A percentile compares a stretch with the other conserved stretches of the same genome.
These are phyloP conservation scores for Dryadomyces quercus-mongolicae DNA, from an alignment of 2,329 filamentous ascomycete genomes.

Conservation along the genomic window DNA sequence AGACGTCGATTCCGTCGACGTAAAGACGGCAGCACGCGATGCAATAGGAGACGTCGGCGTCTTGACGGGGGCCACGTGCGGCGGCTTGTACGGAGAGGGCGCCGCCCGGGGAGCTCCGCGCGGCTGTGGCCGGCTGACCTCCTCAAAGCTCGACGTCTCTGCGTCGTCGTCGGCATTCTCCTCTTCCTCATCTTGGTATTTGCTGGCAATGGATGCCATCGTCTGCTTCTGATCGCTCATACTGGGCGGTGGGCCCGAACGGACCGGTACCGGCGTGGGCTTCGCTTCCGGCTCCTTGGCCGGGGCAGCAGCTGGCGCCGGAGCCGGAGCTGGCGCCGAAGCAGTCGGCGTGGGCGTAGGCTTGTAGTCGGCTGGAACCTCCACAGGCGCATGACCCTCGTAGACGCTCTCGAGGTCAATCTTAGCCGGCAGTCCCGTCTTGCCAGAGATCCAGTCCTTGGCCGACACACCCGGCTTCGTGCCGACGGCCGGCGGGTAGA, in stretches of 20 bases:
- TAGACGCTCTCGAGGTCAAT: constrained; percentile 90
- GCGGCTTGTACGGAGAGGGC: constrained; percentile 27
- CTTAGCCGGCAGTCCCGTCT: constrained; percentile 75
- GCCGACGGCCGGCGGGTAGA: constrained; percentile 79
- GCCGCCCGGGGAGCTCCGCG: constrained; percentile 25
- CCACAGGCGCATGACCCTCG: constrained; percentile 68
- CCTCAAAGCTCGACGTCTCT: constrained; percentile 75
- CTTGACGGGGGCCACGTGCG: constrained; percentile 16
- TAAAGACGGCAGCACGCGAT: constrained; percentile 1
- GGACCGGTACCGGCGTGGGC: constrained; percentile 21
- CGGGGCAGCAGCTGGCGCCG: constrained; percentile 30
- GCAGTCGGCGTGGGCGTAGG: constrained; percentile 31
- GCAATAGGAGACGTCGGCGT: constrained; percentile 20
- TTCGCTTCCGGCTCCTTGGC: constrained; percentile 34
- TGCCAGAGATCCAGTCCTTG: constrained; percentile 76
- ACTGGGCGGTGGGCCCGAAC: constrained; percentile 47
- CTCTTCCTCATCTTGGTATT: constrained; percentile 64
- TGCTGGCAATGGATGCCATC: constrained; percentile 73
- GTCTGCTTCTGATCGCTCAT: constrained; percentile 80
- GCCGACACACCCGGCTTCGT: constrained; percentile 68
- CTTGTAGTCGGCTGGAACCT: constrained; percentile 61
- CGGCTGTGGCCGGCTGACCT: constrained; percentile 63
- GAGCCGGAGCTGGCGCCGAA: constrained; percentile 29
- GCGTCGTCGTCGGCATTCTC: constrained; percentile 39
- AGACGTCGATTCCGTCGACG: constrained; percentile 15